These are phyloP conservation scores for Pseudogymnoascus sp. DNA, from an alignment of 2,329 filamentous ascomycete species.

Conservation along the genomic window DNA sequence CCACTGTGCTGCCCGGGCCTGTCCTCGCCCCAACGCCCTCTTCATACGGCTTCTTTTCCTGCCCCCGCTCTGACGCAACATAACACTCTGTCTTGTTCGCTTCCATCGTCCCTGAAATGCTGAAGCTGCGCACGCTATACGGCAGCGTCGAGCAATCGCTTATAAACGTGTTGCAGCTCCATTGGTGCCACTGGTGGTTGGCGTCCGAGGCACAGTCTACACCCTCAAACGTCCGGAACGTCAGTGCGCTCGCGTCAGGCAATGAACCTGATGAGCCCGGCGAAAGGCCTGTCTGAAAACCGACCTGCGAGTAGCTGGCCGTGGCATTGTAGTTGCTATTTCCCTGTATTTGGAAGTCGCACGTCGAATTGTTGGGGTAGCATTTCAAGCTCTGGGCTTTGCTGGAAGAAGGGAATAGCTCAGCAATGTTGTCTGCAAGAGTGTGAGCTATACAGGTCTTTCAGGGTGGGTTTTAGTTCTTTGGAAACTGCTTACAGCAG, in stretches of 20 bases:
- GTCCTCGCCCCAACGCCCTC: background rate
- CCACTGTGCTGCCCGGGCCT: background rate
- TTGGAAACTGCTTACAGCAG: background rate
- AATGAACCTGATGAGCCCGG: background rate
- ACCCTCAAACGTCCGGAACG: background rate
- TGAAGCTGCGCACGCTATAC: background rate
- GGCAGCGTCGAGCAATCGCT: background rate
- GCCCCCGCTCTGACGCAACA: background rate
- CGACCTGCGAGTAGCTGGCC: background rate
- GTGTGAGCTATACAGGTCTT: background rate
- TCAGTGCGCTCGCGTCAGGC: background rate
- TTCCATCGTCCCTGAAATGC: background rate
- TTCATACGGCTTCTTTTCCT: background rate
- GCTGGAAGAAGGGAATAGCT: background rate
- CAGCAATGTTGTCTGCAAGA: background rate
- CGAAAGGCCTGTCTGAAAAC: background rate
- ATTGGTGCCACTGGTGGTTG: background rate
- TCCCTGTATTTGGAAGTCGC: background rate
- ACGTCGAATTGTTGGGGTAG: background rate
- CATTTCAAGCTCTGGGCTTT: background rate
- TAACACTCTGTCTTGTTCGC: background rate
- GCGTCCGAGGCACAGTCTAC: background rate
- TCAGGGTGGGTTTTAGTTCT: background rate
- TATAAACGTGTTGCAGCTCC: background rate
- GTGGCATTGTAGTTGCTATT: background rate